Base-by-base conservation (phyloP, 2,329 filamentous ascomycete genomes). In the Cadophora sp. region DNA sequence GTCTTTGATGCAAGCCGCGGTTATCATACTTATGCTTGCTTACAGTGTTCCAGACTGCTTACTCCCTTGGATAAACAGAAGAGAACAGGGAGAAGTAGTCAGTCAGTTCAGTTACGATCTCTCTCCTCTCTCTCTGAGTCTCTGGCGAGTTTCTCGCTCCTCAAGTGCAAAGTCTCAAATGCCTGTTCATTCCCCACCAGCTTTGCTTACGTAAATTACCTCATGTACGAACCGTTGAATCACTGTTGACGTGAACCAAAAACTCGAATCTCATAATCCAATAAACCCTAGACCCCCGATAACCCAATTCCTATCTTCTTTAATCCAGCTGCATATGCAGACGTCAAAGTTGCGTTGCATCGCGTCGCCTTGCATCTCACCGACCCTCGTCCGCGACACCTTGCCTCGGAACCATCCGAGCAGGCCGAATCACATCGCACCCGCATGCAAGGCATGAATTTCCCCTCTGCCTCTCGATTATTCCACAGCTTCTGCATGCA, bases 311-410 rank as follows among this genome's bases (percentile, higher is more conserved):
- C 41, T 45, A 2, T 2, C 22, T 51, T 27, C 48, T 6, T 51
- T 16, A 30, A 14, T 27, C 50, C 24, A 53, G 14, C 16, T 53
- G 50, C 50, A 53, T 53, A 53, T 53, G 50, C 53, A 56, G 33
- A 36, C 18, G 53, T 56, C 53, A 56, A 22, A 56, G 18, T 39
- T 56, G 33, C 53, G 14, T 53, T 33, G 13, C 24, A 24, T 53
- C 24, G 48, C 24, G 22, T 51, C 7, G 8, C 48, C 24, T 30
- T 53, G 16, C 45, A 39, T 39, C n/a, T 48, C n/a, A n/a, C 43
- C 43, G 6, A 5, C 18, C n/a, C 45, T 48, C n/a, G 45, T 22
- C n/a, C 1, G 7, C 2, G 45, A 48, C n/a, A 18, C 4, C n/a
- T 6, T 48, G n/a, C n/a, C 20, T 58, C 36, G 55, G 33, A 58